Evolutionary conservation across 2,329 filamentous ascomycete genomes (phyloP).

Genomic region (Botrytis pseudocinerea): DNA sequence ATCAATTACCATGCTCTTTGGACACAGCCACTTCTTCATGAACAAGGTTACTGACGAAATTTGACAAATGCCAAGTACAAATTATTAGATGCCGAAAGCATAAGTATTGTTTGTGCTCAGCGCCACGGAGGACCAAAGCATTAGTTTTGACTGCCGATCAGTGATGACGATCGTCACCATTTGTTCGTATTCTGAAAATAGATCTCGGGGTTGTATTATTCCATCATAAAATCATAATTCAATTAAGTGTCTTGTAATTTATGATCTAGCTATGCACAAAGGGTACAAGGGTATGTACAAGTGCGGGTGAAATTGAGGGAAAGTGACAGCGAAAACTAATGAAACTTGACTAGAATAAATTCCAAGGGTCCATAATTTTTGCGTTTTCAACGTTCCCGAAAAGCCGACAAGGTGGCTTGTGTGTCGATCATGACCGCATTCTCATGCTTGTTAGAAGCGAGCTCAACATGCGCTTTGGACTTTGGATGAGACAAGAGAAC

Average conservation of each 20-base stretch:
- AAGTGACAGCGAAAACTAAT: neutral
- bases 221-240: neutral
- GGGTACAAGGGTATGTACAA: neutral
- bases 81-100: neutral
- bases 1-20: neutral
- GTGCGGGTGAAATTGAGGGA: neutral
- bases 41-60: neutral
- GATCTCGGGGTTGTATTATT: neutral
- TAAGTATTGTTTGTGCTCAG: neutral
- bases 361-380: neutral
- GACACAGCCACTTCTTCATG: neutral
- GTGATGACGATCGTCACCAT: neutral
- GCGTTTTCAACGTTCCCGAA: neutral
- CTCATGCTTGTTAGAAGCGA: neutral
- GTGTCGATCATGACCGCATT: neutral
- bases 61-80: neutral
- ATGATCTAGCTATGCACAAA: neutral
- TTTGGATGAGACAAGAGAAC: neutral
- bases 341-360: neutral
- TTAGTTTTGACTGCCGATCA: neutral
- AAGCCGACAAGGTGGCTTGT: neutral
- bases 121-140: neutral
- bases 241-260: neutral
- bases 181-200: constrained; percentile 8
- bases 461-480: neutral